Evolutionary conservation across 2,329 filamentous ascomycete species (phyloP), one percentile per base, ranked within the genome.

Genomic region (Bipolaris gigantea): DNA sequence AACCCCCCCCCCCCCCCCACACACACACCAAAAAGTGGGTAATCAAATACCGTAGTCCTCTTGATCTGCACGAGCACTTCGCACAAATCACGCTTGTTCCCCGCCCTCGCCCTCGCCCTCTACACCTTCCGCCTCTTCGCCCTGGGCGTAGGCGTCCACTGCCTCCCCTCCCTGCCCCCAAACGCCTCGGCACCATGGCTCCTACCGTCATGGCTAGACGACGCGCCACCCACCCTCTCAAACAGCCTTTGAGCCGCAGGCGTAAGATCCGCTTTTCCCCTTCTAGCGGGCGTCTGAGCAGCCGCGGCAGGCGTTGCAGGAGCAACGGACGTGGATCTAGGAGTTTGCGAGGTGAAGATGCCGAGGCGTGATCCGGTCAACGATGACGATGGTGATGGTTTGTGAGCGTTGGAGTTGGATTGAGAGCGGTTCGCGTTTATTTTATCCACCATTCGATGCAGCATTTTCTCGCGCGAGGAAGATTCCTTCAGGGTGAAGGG

Each of bases 401-500:
- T 42, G 7, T 16, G 13, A 2, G n/a, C 19, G 23, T 27, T 11
- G 34, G 32, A 27, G 23, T 34, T 21, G 25, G 18, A 13, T 21
- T 21, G 15, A 16, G 57, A 50, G 32, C 58, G 59, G 25, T 61
- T 66, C 2, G 56, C 56, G 4, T 53, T 57, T 6, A 70, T 70
- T 6, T 46, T 46, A 13, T 69, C 64, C 87, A 84, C 71, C 92
- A 70, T 92, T 2, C 83, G 88, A 65, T 85, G 85, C 11, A 89
- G 92, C 25, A 97, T 77, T 33, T 85, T 86, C 76, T 97, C 94
- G 34, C 93, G 81, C 58, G 83, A 85, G 48, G 89, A 85, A 48
- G 88, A 85, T 50, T 90, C 86, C 59, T 86, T 82, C 42, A 97
- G 83, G 53, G 85, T 86, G 74, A 97, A 97, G 89, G 64, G 62